phyloP scores from a whole-genome alignment of 352 stramenopile genomes.

The Phytopythium kandeliae region DNA sequence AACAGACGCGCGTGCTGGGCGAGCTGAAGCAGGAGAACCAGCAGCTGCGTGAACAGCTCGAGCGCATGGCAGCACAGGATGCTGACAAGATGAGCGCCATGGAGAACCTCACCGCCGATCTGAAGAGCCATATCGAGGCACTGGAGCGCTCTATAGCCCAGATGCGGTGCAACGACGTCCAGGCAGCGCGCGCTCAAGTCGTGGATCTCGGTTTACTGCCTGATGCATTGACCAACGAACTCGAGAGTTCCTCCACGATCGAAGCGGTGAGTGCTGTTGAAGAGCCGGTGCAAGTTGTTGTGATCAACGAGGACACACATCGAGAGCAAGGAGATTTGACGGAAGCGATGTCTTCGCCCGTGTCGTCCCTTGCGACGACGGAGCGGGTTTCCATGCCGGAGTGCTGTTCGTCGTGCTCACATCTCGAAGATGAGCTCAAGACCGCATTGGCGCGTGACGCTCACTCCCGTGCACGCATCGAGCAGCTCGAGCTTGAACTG shows the following conservation, averaged over 20 bases:
- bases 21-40: constrained; percentile 41
- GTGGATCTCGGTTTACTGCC: no score
- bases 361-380: constrained; percentile 5
- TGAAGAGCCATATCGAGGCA: constrained; percentile 31
- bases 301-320: constrained; percentile 8
- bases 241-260: no score
- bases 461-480: constrained; percentile 23
- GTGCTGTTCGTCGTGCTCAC: constrained; percentile 3
- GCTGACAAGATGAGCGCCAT: constrained; percentile 30
- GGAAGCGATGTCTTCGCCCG: constrained; percentile 14
- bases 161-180: constrained; percentile 9
- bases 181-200: not conserved
- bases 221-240: no score
- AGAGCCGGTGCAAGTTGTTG: constrained; percentile 10
- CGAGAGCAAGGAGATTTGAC: not conserved
- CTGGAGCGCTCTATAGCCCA: constrained; percentile 6
- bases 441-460: constrained; percentile 18
- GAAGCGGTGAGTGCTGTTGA: not conserved
- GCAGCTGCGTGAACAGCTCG: constrained; percentile 27
- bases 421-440: constrained; percentile 24
- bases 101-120: constrained; percentile 22
- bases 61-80: constrained; percentile 23
- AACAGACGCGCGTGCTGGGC: constrained; percentile 24
- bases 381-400: constrained; percentile 2
- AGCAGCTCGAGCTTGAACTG: constrained; percentile 23